Percentiles rank a stretch among this genome's conserved stretches.
Evolutionary conservation across 805 yeast species (phyloP).

Genomic region (Cyberlindnera petersonii): DNA sequence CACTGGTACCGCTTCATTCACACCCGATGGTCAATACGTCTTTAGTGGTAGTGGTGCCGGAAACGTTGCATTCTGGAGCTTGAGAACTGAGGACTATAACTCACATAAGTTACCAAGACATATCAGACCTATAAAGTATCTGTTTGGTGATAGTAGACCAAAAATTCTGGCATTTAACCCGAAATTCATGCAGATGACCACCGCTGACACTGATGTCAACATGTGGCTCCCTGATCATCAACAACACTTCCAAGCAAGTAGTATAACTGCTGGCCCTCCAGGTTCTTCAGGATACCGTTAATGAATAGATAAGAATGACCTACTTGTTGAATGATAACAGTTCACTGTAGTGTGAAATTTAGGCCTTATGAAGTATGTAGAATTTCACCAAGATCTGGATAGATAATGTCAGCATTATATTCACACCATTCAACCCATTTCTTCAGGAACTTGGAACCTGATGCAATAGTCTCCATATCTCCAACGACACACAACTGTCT

Average conservation of each 20-base stretch:
- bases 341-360: not conserved
- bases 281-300: not conserved
- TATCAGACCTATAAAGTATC: constrained; percentile 16
- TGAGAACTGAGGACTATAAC: constrained; percentile 38
- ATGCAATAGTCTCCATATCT: constrained; percentile 64
- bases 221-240: constrained; percentile 25
- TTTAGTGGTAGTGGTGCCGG: constrained; percentile 59
- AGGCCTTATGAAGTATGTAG: constrained; percentile 6
- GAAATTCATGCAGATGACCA: constrained; percentile 29
- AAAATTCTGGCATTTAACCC: constrained; percentile 40
- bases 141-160: constrained; percentile 33
- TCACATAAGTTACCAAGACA: constrained; percentile 25
- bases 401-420: constrained; percentile 50
- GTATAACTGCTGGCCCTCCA: no score
- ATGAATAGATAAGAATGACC: constrained; percentile 2
- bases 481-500: constrained; percentile 84
- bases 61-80: constrained; percentile 39
- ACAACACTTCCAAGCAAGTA: no score
- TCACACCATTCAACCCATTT: constrained; percentile 72
- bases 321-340: no score
- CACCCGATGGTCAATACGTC: constrained; percentile 65
- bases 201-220: constrained; percentile 21
- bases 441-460: constrained; percentile 44
- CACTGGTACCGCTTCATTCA: constrained; percentile 53
- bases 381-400: constrained; percentile 51